Evolutionary conservation across 1,284 basidiomycete genomes (phyloP).

Genomic region (Trichosporon sp.): DNA sequence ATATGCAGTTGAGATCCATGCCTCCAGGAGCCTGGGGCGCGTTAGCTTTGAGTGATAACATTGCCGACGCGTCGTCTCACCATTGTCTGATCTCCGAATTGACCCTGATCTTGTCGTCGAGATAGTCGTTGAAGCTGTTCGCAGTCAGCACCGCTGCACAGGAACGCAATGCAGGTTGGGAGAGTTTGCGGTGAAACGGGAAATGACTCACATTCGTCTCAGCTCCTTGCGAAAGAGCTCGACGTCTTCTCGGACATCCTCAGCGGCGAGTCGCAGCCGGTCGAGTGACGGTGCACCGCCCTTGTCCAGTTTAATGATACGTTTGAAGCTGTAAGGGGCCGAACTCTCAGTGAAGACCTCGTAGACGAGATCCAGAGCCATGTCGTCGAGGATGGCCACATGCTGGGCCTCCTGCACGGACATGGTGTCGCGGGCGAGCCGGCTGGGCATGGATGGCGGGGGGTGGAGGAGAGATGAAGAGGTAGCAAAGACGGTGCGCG

Average conservation of each 20-base stretch:
- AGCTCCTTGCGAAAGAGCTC: conserved; percentile 7
- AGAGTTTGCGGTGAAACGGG: background rate
- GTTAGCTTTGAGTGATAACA: background rate
- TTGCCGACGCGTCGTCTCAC: background rate
- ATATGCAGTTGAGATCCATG: background rate
- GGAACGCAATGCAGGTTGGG: background rate
- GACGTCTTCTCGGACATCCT: background rate
- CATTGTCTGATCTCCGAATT: conserved; percentile 3
- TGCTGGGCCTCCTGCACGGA: conserved; percentile 4
- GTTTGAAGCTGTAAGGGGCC: conserved; percentile 5
- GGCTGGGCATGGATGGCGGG: background rate
- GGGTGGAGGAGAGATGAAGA: background rate
- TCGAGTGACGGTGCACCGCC: conserved; percentile 1
- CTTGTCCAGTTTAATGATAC: conserved; percentile 1
- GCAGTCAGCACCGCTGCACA: background rate
- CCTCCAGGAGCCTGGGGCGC: background rate
- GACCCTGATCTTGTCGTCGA: conserved; percentile 1
- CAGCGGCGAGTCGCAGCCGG: background rate
- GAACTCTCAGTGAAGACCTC: background rate
- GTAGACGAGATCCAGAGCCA: conserved; percentile 6
- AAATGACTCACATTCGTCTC: background rate
- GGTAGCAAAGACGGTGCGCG: background rate
- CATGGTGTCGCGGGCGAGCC: conserved; percentile 2
- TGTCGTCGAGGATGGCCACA: conserved; percentile 10
- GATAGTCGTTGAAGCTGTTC: background rate